Base-by-base conservation (phyloP, 1,284 basidiomycete genomes). In the Trichosporon ovoides region DNA sequence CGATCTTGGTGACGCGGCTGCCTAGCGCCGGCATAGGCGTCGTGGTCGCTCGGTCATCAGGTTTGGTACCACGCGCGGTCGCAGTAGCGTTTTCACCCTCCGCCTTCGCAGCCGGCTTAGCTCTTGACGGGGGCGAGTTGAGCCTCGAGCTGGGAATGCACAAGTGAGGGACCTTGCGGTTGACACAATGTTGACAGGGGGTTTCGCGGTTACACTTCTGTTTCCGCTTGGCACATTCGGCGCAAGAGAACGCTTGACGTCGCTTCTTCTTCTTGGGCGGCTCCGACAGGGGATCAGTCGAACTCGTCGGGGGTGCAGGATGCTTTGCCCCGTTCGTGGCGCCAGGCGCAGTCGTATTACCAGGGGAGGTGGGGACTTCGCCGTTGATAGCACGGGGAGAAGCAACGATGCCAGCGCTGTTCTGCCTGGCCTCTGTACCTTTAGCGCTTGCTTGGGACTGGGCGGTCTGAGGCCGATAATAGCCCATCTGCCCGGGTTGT, bases 201-300 rank as follows among this genome's bases (percentile, higher is more conserved):
- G 70, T 73, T 40, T 74, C 69, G n/a, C 74, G 59, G 60, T 76
- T 74, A 58, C 74, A 76, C 54, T 69, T 71, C 43, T 76, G 74
- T 55, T 76, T 76, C 38, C 74, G 62, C 53, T 76, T 76, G 6
- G 72, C 67, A 35, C 74, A 76, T 58, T 76, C 72, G 11, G 70
- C 71, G 52, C 74, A 76, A 4, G 65, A 66, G 22, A 74, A 64
- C 1, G 74, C 74, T 13, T 72, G 67, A 18, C 74, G 53, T 16
- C 73, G 54, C 53, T 76, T 76, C 64, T 76, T 76, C 64, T 71
- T 72, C 63, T 74, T 76, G n/a, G 64, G 64, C 7, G 50, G 56
- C 37, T 49, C 43, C 5, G 40, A 53, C 13, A 57, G 51, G 33
- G 49, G 56, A 1, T 50, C 56, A 16, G 56, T 59, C 6, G 43